Evolutionary conservation across 2,329 filamentous ascomycete species (phyloP), one percentile per base, ranked within the genome.

Genomic region (Coniosporium tulheliwenetii): DNA sequence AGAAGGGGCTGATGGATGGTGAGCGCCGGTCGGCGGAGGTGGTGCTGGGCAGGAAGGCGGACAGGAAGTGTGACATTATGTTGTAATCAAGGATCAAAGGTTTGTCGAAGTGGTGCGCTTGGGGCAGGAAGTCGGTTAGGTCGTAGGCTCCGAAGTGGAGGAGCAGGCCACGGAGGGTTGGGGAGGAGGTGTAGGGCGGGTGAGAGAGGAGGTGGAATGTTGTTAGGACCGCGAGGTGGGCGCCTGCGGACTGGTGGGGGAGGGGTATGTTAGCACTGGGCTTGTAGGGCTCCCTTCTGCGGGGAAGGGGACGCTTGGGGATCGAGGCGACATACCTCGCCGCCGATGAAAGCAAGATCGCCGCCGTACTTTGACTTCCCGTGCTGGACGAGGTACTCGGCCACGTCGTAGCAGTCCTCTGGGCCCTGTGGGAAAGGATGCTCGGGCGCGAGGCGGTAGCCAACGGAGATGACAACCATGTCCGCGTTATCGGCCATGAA

Each of bases 361-460:
- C 53, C 60, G 8, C 66, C 66, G 47, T 61, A 69, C 5, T 60
- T 47, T 7, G 46, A 45, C 43, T 63, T 52, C 0, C 64, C 62
- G 43, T 71, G 59, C 40, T 70, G 63, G 19, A 71, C 53, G 1
- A 77, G 57, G 53, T 69, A 71, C 43, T 71, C 66, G 0, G 63
- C 73, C 3, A 64, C 70, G 49, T 77, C 73, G 48, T 68, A 65
- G 54, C 71, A 74, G 51, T 78, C 75, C 40, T 77, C 61, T 3
- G 65, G 63, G 0, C 62, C 67, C 0, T 62, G 63, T 0, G 75
- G 74, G 50, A 66, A 77, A 0, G 72, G 70, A 47, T 76, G 44
- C 50, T 79, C 73, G 0, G 75, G 75, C 0, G 73, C 73, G 13
- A 75, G 64, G 26, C 75, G 63, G 51, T 79, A 79, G 1, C 73